Percentiles rank a stretch among this genome's conserved stretches.
phyloP scores from a whole-genome alignment of 352 stramenopile genomes.

The Peronospora belbahrii region DNA sequence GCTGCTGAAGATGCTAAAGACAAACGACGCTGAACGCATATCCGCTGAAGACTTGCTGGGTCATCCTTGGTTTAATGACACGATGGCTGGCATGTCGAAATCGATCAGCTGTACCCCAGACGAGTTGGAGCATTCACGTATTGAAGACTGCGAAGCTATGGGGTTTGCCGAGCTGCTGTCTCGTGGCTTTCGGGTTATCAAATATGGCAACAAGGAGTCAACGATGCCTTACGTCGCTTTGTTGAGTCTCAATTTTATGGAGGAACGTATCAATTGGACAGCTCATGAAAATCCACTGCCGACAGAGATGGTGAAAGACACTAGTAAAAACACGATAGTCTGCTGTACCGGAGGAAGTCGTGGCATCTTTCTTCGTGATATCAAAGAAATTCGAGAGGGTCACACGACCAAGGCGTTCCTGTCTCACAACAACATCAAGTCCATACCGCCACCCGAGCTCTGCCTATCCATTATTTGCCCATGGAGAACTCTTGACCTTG shows the following conservation, averaged over 20 bases:
- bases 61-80: constrained; percentile 56
- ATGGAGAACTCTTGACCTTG: constrained; percentile 58
- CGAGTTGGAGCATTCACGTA: constrained; percentile 18
- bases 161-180: constrained; percentile 63
- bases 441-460: constrained; percentile 19
- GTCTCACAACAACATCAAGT: constrained; percentile 18
- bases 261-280: constrained; percentile 51
- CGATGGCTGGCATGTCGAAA: constrained; percentile 3
- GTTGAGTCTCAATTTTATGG: constrained; percentile 50
- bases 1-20: constrained; percentile 48
- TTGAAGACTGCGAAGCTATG: constrained; percentile 44
- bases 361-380: constrained; percentile 38
- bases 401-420: constrained; percentile 47
- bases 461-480: constrained; percentile 58
- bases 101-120: background rate
- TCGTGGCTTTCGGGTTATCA: constrained; percentile 55
- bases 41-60: constrained; percentile 50
- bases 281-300: constrained; percentile 16
- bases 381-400: constrained; percentile 46
- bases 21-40: constrained; percentile 43
- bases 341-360: constrained; percentile 5
- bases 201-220: constrained; percentile 40
- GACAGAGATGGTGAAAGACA: constrained; percentile 1
- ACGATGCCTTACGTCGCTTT: constrained; percentile 36
- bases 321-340: background rate